Conservation (phyloP, 2,329 filamentous ascomycete genomes). For the Claviceps capensis region DNA sequence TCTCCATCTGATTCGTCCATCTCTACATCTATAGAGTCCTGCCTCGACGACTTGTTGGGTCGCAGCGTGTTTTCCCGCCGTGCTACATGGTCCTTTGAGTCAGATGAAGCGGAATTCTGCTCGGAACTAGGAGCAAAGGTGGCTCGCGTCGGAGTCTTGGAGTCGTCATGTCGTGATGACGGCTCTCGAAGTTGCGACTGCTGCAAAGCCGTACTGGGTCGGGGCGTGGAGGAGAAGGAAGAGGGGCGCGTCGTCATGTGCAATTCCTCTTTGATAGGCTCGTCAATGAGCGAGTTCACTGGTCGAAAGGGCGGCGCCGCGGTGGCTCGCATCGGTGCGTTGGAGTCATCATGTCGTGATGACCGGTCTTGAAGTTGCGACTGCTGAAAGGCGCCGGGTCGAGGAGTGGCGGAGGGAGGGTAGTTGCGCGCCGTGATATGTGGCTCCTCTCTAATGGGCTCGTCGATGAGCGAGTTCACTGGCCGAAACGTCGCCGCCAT, state of each 20-base stretch:
- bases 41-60: constrained; percentile 40
- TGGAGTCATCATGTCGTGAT: constrained; percentile 27
- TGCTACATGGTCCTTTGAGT: constrained; percentile 24
- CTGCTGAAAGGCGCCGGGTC: constrained; percentile 21
- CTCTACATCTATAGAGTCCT: constrained; percentile 55
- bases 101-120: constrained; percentile 40
- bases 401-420: constrained; percentile 16
- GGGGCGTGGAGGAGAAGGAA: constrained; percentile 16
- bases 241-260: constrained; percentile 22
- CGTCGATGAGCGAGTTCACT: constrained; percentile 28
- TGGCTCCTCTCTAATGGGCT: constrained; percentile 20
- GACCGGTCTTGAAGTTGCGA: constrained; percentile 12
- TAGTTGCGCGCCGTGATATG: constrained; percentile 22
- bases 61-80: constrained; percentile 41
- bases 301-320: constrained; percentile 37
- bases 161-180: constrained; percentile 26
- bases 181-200: constrained; percentile 13
- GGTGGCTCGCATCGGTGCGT: constrained; percentile 46
- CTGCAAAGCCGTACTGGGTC: constrained; percentile 23
- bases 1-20: constrained; percentile 66
- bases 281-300: constrained; percentile 28
- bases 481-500: constrained; percentile 37
- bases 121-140: constrained; percentile 31
- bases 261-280: constrained; percentile 20
- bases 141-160: constrained; percentile 49